phyloP scores from a whole-genome alignment of 163 green algal genomes.

The Scenedesmus sp. region DNA sequence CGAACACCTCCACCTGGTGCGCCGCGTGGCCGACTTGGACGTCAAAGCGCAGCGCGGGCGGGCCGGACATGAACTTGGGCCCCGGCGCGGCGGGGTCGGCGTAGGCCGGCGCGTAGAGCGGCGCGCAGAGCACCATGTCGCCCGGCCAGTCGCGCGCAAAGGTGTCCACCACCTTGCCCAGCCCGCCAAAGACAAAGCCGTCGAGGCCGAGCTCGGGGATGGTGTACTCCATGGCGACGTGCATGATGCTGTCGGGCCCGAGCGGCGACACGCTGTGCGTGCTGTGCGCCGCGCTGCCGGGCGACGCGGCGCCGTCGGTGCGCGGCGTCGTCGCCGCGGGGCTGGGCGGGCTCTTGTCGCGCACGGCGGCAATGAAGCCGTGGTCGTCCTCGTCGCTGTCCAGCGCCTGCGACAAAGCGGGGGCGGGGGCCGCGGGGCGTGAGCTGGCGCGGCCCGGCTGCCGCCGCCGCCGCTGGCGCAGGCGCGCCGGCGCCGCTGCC shows the following conservation, averaged over 20 bases:
- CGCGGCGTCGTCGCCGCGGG: too few species aligned
- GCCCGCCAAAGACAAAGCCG: constrained; percentile 49
- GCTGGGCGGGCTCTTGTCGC: background rate
- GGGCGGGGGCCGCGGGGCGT: background rate
- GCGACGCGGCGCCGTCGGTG: constrained; percentile 1
- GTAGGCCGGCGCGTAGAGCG: constrained; percentile 40
- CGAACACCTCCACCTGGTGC: constrained; percentile 35
- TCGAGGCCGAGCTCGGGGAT: constrained; percentile 51
- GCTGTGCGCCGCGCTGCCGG: constrained; percentile 15
- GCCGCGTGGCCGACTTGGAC: constrained; percentile 29
- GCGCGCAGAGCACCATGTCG: constrained; percentile 37
- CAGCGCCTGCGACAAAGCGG: background rate
- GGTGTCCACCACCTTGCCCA: constrained; percentile 54
- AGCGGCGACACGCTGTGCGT: constrained; percentile 13
- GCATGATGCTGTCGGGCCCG: constrained; percentile 29
- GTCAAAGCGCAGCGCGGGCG: constrained; percentile 9
- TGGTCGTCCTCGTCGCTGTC: constrained; percentile 2
- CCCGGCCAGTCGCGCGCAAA: constrained; percentile 39
- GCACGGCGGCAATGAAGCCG: constrained; percentile 4
- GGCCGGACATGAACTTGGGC: constrained; percentile 11
- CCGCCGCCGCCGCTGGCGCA: too few species aligned
- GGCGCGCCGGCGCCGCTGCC: background rate
- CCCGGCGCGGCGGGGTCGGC: background rate
- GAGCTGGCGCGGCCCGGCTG: background rate
- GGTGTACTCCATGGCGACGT: constrained; percentile 55